phyloP scores from a whole-genome alignment of 306 rosid genomes.

The Citrullus colocynthis region DNA sequence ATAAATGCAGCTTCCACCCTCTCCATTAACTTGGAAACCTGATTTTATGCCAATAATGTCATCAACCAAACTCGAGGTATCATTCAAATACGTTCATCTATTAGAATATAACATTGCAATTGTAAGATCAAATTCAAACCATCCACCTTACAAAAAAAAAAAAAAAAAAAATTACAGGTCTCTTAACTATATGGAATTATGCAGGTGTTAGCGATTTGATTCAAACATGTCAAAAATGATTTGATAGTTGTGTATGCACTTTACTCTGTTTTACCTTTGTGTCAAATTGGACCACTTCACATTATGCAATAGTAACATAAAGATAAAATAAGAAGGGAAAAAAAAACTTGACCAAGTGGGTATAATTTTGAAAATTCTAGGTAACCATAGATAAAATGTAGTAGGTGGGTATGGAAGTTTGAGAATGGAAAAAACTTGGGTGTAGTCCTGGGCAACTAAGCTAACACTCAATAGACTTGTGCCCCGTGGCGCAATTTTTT shows the following conservation, averaged over 20 bases:
- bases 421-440: not conserved
- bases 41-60: not conserved
- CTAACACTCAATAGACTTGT: no score
- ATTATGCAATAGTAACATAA: not conserved
- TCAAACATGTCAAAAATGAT: not conserved
- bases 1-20: conserved; percentile 37
- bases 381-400: not conserved
- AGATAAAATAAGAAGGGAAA: not conserved
- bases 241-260: no score
- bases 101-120: no score
- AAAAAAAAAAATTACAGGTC: not conserved
- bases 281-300: not conserved
- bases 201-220: not conserved
- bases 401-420: not conserved
- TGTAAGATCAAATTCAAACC: not conserved
- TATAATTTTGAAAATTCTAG: not conserved
- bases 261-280: no score
- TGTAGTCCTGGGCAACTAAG: no score
- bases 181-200: not conserved
- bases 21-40: conserved; percentile 34
- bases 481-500: no score
- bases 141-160: not conserved
- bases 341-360: not conserved
- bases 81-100: no score
- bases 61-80: not conserved